These are phyloP conservation scores for Gamarada debralockiae DNA, from an alignment of 495 filamentous ascomycete genomes.

Conservation along the genomic window DNA sequence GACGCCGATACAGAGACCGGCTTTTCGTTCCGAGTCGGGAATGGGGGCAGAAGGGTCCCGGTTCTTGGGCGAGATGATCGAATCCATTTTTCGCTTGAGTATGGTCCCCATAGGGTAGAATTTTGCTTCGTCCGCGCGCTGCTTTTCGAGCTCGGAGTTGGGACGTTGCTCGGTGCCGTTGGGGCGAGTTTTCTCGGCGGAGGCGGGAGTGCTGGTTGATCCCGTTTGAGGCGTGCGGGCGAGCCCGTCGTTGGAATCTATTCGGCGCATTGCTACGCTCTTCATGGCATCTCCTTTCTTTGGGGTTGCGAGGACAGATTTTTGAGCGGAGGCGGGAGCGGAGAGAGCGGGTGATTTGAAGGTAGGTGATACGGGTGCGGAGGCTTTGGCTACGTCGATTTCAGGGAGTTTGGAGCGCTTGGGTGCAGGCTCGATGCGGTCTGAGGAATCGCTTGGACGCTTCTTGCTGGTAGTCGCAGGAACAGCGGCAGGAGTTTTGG, in stretches of 20 bases:
- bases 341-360: slow-evolving; percentile 18
- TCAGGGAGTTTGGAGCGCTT: slow-evolving; percentile 15
- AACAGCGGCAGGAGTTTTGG: background rate
- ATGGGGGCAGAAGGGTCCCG: background rate
- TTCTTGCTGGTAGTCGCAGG: slow-evolving; percentile 6
- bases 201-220: slow-evolving; percentile 17
- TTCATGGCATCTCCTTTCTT: slow-evolving; percentile 24
- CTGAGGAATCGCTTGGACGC: slow-evolving; percentile 9
- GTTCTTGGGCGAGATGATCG: slow-evolving; percentile 7
- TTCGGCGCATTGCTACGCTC: slow-evolving; percentile 22
- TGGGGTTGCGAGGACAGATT: slow-evolving; percentile 19
- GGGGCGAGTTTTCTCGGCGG: slow-evolving; percentile 16
- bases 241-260: slow-evolving; percentile 22
- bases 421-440: slow-evolving; percentile 13
- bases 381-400: slow-evolving; percentile 14
- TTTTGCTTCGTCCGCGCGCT: slow-evolving; percentile 1
- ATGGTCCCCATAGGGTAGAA: background rate
- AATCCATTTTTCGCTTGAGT: slow-evolving; percentile 25
- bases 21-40: slow-evolving; percentile 25
- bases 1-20: slow-evolving; percentile 30
- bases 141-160: slow-evolving; percentile 5
- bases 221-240: slow-evolving; percentile 23
- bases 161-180: slow-evolving; percentile 7
- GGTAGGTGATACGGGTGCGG: slow-evolving; percentile 5
- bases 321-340: slow-evolving; percentile 7